A percentile compares a stretch with the other conserved stretches of the same genome.
These are phyloP conservation scores for Scedosporium apiospermum DNA, from an alignment of 2,329 filamentous ascomycete species.

Conservation along the genomic window DNA sequence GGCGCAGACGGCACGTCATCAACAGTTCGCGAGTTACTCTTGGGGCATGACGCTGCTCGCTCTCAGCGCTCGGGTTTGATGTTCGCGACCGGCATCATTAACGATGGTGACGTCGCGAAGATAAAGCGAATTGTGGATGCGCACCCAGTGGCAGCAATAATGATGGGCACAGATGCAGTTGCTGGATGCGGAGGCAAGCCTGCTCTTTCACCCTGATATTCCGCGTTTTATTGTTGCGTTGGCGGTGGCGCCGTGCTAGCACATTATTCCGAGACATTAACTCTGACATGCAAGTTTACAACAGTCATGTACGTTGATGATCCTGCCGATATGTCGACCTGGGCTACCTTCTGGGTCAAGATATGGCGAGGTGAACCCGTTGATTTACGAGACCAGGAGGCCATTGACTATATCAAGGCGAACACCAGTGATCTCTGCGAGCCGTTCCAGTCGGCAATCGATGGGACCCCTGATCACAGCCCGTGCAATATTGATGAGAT, in stretches of 20 bases:
- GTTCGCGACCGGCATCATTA: conserved; percentile 19
- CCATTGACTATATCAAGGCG: conserved; percentile 20
- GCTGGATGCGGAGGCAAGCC: conserved; percentile 20
- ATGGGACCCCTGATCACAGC: conserved; percentile 23
- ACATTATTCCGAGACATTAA: not conserved
- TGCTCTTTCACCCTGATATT: not conserved
- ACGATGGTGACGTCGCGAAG: conserved; percentile 16
- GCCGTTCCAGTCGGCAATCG: conserved; percentile 21
- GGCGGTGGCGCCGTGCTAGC: not conserved
- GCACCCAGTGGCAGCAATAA: conserved; percentile 21
- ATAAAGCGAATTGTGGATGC: conserved; percentile 15
- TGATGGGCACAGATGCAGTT: conserved; percentile 19
- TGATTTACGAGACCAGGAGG: conserved; percentile 23
- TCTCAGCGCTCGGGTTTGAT: conserved; percentile 17
- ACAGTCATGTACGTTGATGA: conserved; percentile 16
- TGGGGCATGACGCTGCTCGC: conserved; percentile 16
- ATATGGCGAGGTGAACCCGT: conserved; percentile 20
- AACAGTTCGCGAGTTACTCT: conserved; percentile 19
- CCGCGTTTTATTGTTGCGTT: not conserved
- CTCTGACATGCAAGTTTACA: not conserved
- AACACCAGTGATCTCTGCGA: conserved; percentile 17
- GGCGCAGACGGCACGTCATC: conserved; percentile 22
- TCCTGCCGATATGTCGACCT: conserved; percentile 15
- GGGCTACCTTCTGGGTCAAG: conserved; percentile 26
- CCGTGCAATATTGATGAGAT: conserved; percentile 23